These are phyloP conservation scores for Auricularia heimuer DNA, from an alignment of 768 basidiomycete genomes.

Conservation along the genomic window DNA sequence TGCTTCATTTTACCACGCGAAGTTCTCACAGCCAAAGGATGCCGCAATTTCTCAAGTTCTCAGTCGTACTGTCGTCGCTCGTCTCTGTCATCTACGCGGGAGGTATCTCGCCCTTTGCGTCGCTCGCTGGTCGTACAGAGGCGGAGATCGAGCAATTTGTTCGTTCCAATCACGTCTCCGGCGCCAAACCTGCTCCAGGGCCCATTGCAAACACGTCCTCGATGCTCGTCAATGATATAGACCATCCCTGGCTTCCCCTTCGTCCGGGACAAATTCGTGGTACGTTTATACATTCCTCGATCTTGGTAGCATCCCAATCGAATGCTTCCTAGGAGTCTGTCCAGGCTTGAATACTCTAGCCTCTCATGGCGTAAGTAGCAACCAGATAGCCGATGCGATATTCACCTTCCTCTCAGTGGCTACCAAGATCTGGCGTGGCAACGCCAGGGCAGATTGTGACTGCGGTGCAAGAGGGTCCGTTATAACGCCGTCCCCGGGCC, in stretches of 20 bases:
- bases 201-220: not conserved
- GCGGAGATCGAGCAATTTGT: not conserved
- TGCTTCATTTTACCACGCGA: not conserved
- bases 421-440: constrained; percentile 6
- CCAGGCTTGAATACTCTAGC: constrained; percentile 8
- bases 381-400: no score
- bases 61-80: not conserved
- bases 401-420: not conserved
- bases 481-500: no score
- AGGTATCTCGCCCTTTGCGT: not conserved
- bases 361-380: constrained; percentile 1
- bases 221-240: constrained; percentile 4
- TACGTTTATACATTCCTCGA: no score
- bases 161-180: not conserved
- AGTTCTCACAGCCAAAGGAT: no score
- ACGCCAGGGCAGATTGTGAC: constrained; percentile 6
- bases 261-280: constrained; percentile 1
- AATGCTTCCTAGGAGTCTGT: not conserved
- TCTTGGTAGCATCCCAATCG: no score
- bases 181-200: not conserved
- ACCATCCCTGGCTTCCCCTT: constrained; percentile 4
- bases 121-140: not conserved
- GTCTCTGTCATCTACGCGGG: not conserved
- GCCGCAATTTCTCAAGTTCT: not conserved
- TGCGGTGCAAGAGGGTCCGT: constrained; percentile 8